A percentile compares a stretch with the other conserved stretches of the same genome.
phyloP scores from a whole-genome alignment of 345 rosid genomes.

The Luvunga scandens region DNA sequence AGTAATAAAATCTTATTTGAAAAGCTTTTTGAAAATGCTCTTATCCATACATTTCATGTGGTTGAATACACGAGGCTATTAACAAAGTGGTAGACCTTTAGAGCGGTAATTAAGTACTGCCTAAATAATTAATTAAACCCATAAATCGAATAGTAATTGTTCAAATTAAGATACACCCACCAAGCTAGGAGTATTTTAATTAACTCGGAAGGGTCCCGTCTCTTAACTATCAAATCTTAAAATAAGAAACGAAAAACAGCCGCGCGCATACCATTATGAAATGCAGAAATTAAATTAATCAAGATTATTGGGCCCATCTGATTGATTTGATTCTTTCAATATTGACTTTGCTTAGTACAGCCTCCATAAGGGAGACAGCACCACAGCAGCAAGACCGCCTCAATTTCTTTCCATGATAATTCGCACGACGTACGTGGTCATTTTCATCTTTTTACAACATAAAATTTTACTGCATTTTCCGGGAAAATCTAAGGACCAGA shows the following conservation, averaged over 20 bases:
- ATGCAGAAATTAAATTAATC: background rate
- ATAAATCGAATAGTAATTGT: too few relatives aligned
- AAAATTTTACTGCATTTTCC: slow-evolving; percentile 8
- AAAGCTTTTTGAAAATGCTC: too few relatives aligned
- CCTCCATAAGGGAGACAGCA: slow-evolving; percentile 22
- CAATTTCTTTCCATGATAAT: background rate
- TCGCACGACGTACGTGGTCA: background rate
- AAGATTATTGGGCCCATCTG: slow-evolving; percentile 1
- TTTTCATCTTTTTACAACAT: background rate
- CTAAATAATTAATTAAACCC: background rate
- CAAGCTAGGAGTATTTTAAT: background rate
- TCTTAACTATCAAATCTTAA: background rate
- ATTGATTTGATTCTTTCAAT: slow-evolving; percentile 11
- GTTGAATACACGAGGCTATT: too few relatives aligned
- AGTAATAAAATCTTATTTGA: too few relatives aligned
- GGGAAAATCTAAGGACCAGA: slow-evolving; percentile 14
- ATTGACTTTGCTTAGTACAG: slow-evolving; percentile 8
- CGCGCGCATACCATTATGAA: background rate
- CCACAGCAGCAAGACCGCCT: background rate
- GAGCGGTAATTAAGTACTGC: background rate
- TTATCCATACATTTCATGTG: too few relatives aligned
- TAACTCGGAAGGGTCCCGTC: too few relatives aligned
- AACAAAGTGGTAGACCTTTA: background rate
- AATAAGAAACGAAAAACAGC: background rate
- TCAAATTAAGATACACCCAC: background rate